Evolutionary conservation across 176 grass and related monocot species (phyloP), one percentile per base, ranked within the genome.

Genomic region (Puya raimondii): DNA sequence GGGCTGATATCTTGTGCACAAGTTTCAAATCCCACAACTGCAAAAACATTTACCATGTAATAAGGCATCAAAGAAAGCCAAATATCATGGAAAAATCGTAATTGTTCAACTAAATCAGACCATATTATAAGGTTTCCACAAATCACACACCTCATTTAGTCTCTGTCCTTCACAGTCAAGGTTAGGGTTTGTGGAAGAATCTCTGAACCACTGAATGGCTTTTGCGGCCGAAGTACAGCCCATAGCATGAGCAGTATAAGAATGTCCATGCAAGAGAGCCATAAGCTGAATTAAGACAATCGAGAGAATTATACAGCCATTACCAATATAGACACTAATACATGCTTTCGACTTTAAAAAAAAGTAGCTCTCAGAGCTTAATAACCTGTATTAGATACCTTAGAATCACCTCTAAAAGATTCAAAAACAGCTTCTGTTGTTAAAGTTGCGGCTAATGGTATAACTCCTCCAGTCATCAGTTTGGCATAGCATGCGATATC

Each of bases 401-500:
- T 97, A 2, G 89, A 97, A 71, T 90, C 78, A 81, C 94, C 77
- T 80, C 68, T 76, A 78, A 97, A 97, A 54, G 83, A 82, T 74
- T 90, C 77, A 80, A 92, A 97, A 79, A 93, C 71, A 80, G 83
- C 78, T 79, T 97, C 94, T 0, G 86, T 93, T 64, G 86, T 65
- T 74, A 97, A 57, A 3, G 89, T 97, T 64, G 71, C 89, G 22
- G 94, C 89, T 74, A 97, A 80, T 64, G 89, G 94, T 53, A 97
- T 63, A 78, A 92, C 70, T 11, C 89, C 94, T 54, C 86, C 94
- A 68, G 84, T 97, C 94, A 97, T 84, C 70, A 97, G 64, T 82
- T 97, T 97, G n/a, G 83, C 94, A 75, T 88, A 97, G 82, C 94
- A 97, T 49, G 86, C 80, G 20, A 90, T 78, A 87, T 97, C 94